Evolutionary conservation across 108 stramenopile genomes (phyloP).

Genomic region (Pseudonitzschia delicatissima): DNA sequence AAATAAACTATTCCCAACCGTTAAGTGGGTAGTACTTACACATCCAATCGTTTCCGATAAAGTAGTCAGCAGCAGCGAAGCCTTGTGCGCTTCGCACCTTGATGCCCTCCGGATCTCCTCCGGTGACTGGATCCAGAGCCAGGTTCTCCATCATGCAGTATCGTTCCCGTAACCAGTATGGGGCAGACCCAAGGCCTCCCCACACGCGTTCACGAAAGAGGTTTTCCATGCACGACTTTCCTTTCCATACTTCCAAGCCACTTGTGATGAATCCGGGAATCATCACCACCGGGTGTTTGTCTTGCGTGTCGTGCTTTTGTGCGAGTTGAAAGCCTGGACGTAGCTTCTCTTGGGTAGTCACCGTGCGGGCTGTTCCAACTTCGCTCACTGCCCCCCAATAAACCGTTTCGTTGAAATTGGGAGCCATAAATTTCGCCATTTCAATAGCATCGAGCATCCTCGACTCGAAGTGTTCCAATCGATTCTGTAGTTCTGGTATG

Average conservation of each 20-base stretch:
- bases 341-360: slow-evolving; percentile 18
- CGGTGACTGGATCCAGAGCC: slow-evolving; percentile 72
- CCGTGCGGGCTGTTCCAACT: neutral
- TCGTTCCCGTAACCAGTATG: slow-evolving; percentile 62
- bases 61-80: slow-evolving; percentile 85
- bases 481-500: slow-evolving; percentile 14
- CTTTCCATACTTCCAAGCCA: slow-evolving; percentile 88
- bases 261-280: slow-evolving; percentile 87
- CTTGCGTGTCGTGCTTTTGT: slow-evolving; percentile 49
- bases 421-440: slow-evolving; percentile 10
- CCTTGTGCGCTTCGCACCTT: slow-evolving; percentile 77
- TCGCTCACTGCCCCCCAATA: slow-evolving; percentile 16
- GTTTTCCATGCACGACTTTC: slow-evolving; percentile 65
- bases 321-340: slow-evolving; percentile 55
- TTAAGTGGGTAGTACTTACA: no score
- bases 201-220: slow-evolving; percentile 86
- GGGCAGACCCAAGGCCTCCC: slow-evolving; percentile 69
- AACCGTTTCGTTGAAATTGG: slow-evolving; percentile 28
- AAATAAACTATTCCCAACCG: neutral
- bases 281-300: slow-evolving; percentile 80
- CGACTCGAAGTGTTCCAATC: neutral
- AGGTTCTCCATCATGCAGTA: slow-evolving; percentile 82
- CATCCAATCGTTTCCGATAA: slow-evolving; percentile 70
- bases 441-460: slow-evolving; percentile 16
- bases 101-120: slow-evolving; percentile 63